Percentiles rank a stretch among this genome's conserved stretches.
Conservation (phyloP, 495 filamentous ascomycete genomes). For the Chaetomium fimeti region DNA sequence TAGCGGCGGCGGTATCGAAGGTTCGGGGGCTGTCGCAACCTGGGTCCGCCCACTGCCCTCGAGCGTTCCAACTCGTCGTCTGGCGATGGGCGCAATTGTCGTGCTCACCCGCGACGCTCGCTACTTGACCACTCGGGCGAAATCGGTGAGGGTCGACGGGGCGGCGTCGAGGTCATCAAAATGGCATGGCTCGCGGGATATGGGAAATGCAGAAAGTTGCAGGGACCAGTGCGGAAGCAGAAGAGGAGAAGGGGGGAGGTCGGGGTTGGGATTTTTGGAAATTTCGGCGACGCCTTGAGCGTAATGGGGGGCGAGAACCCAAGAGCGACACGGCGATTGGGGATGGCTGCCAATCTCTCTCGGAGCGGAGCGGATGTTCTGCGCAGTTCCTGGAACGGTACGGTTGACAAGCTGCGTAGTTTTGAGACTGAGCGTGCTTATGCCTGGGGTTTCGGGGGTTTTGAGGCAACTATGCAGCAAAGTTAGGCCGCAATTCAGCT, state of each 20-base stretch:
- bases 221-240: slow-evolving; percentile 34
- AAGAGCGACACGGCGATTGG: slow-evolving; percentile 37
- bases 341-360: slow-evolving; percentile 33
- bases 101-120: slow-evolving; percentile 31
- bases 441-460: slow-evolving; percentile 31
- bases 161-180: slow-evolving; percentile 39
- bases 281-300: slow-evolving; percentile 42
- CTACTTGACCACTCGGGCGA: slow-evolving; percentile 35
- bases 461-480: slow-evolving; percentile 33
- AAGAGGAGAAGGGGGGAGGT: slow-evolving; percentile 28
- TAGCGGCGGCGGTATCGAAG: slow-evolving; percentile 10
- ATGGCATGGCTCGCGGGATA: slow-evolving; percentile 37
- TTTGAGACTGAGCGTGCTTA: slow-evolving; percentile 28
- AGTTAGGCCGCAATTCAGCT: slow-evolving; percentile 30
- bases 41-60: slow-evolving; percentile 19
- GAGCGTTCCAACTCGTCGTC: slow-evolving; percentile 19
- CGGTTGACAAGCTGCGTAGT: slow-evolving; percentile 30
- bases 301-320: slow-evolving; percentile 36
- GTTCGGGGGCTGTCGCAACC: slow-evolving; percentile 10
- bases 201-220: slow-evolving; percentile 23
- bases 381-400: slow-evolving; percentile 39
- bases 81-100: slow-evolving; percentile 29
- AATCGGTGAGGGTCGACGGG: slow-evolving; percentile 34
- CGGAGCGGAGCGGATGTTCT: slow-evolving; percentile 18
- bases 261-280: slow-evolving; percentile 41